These are phyloP conservation scores for Termitomyces sp. DNA, from an alignment of 768 basidiomycete genomes.

Conservation along the genomic window DNA sequence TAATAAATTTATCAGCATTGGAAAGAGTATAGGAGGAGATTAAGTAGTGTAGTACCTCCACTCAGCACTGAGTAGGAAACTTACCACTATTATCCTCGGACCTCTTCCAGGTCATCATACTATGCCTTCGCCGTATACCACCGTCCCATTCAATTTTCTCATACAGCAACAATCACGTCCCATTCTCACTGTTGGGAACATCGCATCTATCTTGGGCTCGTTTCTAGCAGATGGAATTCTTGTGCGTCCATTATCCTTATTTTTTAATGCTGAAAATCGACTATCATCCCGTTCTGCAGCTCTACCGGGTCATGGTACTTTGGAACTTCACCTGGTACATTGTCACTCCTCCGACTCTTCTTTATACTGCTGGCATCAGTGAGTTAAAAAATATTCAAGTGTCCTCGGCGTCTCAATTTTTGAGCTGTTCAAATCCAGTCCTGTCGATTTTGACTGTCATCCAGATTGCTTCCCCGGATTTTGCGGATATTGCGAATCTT, in stretches of 20 bases:
- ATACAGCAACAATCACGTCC: no score
- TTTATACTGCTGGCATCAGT: conserved; percentile 10
- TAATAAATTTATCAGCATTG: no score
- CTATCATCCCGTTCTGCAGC: neutral
- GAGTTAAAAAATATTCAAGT: no score
- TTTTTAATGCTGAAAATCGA: neutral
- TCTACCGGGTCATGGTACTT: conserved; percentile 11
- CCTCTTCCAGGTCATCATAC: neutral
- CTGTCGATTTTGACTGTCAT: no score
- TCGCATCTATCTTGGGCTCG: conserved; percentile 24
- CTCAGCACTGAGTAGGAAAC: no score
- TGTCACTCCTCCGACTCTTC: conserved; percentile 1
- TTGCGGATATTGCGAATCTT: conserved; percentile 22
- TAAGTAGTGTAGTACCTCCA: no score
- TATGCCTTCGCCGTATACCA: neutral
- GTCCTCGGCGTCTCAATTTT: no score
- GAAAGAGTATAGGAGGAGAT: no score
- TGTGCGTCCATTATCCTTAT: conserved; percentile 23
- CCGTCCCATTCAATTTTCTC: no score
- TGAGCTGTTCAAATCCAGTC: no score
- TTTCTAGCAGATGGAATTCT: conserved; percentile 34
- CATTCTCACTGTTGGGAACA: no score
- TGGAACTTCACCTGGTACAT: conserved; percentile 9
- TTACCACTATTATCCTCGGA: no score
- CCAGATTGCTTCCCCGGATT: conserved; percentile 20